Base-by-base conservation (phyloP, 2,329 filamentous ascomycete genomes). In the Ophiosphaerella narmari region DNA sequence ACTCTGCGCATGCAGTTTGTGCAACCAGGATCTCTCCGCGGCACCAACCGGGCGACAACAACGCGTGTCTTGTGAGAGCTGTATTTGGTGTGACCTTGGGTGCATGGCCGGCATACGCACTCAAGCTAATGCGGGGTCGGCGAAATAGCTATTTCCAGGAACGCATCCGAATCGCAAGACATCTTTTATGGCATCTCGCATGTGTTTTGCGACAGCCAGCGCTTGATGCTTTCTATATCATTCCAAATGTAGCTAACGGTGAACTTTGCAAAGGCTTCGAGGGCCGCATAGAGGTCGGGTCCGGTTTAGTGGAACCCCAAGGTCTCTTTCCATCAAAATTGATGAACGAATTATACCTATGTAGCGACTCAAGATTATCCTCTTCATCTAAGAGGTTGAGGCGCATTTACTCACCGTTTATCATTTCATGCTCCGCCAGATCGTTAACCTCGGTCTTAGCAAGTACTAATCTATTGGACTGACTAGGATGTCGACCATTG, bases 1-100 rank as follows among this genome's bases (percentile, higher is more conserved):
- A 47, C 37, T 39, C 35, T 46, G 41, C 54, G 40, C 57, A 47
- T 59, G 57, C 40, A 35, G 34, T 36, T 18, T 55, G 57, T 35
- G 36, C 29, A 29, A 29, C 14, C 26, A 16, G 16, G 33, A 11
- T 18, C 14, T 23, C 16, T 24, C 37, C 45, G 29, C 23, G 38
- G 40, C 38, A 36, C 41, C 37, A 32, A 34, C 38, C 33, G 32
- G 21, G 34, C 35, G n/a, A 39, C 16, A 31, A 36, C 23, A 12
- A 35, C 48, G 47, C 52, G 45, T 40, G 55, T 45, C 34, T 50
- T 43, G 49, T 50, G 41, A 37, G 42, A 41, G 13, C 8, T 21
- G 12, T 13, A n/a, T 29, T 13, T 42, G 34, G 50, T 59, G 49
- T 57, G 54, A 59, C 56, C 26, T 4, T 29, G 7, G 26, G 26